Evolutionary conservation across 2,329 filamentous ascomycete species (phyloP).

Genomic region (Aspergillus fumigatiaffinis): DNA sequence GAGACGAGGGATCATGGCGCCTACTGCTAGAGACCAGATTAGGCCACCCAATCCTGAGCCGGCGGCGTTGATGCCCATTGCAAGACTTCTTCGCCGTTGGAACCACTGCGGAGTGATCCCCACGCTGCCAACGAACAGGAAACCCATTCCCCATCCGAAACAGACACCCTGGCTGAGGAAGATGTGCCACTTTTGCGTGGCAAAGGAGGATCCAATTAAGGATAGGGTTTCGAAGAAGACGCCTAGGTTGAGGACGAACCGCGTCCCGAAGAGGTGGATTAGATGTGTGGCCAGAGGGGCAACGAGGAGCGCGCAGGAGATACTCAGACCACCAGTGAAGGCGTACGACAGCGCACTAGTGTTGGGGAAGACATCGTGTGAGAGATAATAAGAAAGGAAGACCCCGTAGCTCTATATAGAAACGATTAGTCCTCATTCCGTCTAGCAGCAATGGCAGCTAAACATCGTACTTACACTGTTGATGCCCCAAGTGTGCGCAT

Average conservation of each 20-base stretch:
- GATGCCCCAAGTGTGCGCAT: slow-evolving; percentile 71
- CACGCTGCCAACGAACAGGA: slow-evolving; percentile 56
- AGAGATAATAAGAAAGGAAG: slow-evolving; percentile 58
- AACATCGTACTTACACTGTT: slow-evolving; percentile 52
- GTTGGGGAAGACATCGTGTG: slow-evolving; percentile 51
- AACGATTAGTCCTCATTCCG: slow-evolving; percentile 1
- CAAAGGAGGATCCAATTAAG: slow-evolving; percentile 56
- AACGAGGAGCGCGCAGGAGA: slow-evolving; percentile 55
- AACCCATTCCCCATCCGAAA: slow-evolving; percentile 61
- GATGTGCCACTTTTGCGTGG: slow-evolving; percentile 55
- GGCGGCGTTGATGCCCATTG: slow-evolving; percentile 57
- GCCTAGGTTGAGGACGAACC: slow-evolving; percentile 53
- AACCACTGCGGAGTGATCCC: slow-evolving; percentile 62
- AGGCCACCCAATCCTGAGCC: slow-evolving; percentile 59
- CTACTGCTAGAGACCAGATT: slow-evolving; percentile 55
- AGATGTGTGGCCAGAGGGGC: slow-evolving; percentile 54
- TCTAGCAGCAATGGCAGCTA: not conserved
- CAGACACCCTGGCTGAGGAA: slow-evolving; percentile 59
- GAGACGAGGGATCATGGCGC: slow-evolving; percentile 54
- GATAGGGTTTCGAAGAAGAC: slow-evolving; percentile 52
- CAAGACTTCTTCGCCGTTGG: slow-evolving; percentile 52
- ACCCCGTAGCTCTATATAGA: slow-evolving; percentile 47
- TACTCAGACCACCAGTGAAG: slow-evolving; percentile 58
- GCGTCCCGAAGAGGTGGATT: slow-evolving; percentile 51
- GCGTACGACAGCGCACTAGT: slow-evolving; percentile 55